These are phyloP conservation scores for Colletotrichum sp. DNA, from an alignment of 2,329 filamentous ascomycete genomes.

Conservation along the genomic window DNA sequence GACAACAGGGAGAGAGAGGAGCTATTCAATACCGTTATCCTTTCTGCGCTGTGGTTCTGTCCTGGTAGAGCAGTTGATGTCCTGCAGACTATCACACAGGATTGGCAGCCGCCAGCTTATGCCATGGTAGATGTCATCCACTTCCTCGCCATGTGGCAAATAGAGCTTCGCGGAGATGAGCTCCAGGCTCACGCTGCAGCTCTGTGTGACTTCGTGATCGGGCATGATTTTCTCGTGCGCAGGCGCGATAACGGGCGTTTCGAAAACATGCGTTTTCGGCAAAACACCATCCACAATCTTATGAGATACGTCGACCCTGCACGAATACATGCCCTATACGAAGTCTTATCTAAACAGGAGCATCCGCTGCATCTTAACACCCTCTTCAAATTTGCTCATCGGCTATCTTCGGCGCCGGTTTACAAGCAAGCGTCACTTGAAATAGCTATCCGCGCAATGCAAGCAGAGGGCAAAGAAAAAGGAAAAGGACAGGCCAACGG, in stretches of 20 bases:
- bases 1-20: not conserved
- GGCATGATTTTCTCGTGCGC: not conserved
- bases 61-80: constrained; percentile 36
- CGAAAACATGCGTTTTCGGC: constrained; percentile 38
- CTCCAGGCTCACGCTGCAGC: not conserved
- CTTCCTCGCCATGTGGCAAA: constrained; percentile 30
- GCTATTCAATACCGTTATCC: constrained; percentile 38
- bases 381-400: constrained; percentile 50
- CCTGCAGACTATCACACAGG: constrained; percentile 42
- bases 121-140: constrained; percentile 40
- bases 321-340: constrained; percentile 34
- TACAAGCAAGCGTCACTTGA: constrained; percentile 49
- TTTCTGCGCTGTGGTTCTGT: constrained; percentile 37
- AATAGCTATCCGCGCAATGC: constrained; percentile 42
- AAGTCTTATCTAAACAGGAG: constrained; percentile 30
- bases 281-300: constrained; percentile 37
- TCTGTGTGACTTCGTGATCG: constrained; percentile 28
- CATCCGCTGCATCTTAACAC: constrained; percentile 47
- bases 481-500: constrained; percentile 31
- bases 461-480: constrained; percentile 14
- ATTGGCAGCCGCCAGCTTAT: constrained; percentile 40
- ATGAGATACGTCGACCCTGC: not conserved
- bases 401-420: constrained; percentile 42
- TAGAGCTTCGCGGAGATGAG: not conserved
- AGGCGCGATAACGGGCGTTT: constrained; percentile 15